phyloP scores from a whole-genome alignment of 805 yeast species.

The Candida berthetii region DNA sequence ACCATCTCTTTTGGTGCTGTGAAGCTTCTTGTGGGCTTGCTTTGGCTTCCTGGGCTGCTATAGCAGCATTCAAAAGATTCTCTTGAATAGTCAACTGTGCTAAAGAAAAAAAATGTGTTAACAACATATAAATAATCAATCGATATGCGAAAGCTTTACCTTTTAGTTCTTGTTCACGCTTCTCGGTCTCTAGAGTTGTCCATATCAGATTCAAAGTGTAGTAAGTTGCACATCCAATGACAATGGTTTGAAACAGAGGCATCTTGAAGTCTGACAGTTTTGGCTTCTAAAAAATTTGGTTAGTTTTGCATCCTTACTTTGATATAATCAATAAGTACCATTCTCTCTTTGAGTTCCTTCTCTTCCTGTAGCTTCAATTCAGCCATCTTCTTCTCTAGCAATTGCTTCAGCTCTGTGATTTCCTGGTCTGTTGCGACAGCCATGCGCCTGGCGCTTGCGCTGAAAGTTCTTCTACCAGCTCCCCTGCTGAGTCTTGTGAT shows the following conservation, averaged over 20 bases:
- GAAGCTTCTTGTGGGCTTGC: too few relatives aligned
- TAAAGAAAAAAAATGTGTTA: too few relatives aligned
- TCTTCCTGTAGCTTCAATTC: constrained; percentile 5
- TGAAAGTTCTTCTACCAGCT: background rate
- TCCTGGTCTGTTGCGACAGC: background rate
- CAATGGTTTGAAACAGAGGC: constrained; percentile 15
- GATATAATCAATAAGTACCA: too few relatives aligned
- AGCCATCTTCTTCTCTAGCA: constrained; percentile 1
- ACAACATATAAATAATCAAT: too few relatives aligned
- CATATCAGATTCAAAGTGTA: constrained; percentile 15
- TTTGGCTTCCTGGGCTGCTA: too few relatives aligned
- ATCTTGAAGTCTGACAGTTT: constrained; percentile 18
- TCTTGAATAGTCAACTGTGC: too few relatives aligned
- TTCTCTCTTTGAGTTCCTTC: constrained; percentile 9
- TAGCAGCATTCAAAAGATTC: too few relatives aligned
- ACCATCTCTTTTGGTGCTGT: too few relatives aligned
- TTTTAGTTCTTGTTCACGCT: constrained; percentile 13
- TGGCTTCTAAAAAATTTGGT: constrained; percentile 11
- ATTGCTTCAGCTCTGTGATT: background rate
- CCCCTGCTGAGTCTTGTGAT: background rate
- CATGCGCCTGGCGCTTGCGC: background rate
- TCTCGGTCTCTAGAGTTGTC: constrained; percentile 18
- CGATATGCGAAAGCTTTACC: constrained; percentile 5
- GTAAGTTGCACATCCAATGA: constrained; percentile 17
- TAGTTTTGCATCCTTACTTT: too few relatives aligned